phyloP scores from a whole-genome alignment of 1,284 basidiomycete species.

The Pascua sp. region DNA sequence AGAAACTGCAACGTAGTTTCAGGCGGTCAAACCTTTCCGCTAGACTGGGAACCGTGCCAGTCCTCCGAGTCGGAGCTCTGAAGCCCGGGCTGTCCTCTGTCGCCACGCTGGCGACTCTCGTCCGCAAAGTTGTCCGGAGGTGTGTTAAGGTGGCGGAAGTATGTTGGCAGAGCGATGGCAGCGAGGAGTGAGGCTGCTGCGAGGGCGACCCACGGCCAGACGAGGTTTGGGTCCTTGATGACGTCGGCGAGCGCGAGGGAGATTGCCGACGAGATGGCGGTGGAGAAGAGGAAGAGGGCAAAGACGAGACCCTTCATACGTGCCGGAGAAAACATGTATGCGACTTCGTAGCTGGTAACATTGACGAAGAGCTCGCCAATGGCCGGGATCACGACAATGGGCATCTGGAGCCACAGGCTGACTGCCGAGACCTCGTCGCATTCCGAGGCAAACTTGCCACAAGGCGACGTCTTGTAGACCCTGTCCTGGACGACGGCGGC shows the following conservation, averaged over 20 bases:
- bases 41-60: too few relatives aligned
- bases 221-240: conserved; percentile 51
- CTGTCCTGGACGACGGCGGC: conserved; percentile 51
- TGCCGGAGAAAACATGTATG: conserved; percentile 50
- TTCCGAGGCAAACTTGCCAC: conserved; percentile 34
- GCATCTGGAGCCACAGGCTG: conserved; percentile 48
- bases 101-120: neutral
- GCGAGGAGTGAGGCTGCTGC: conserved; percentile 38
- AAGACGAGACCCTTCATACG: conserved; percentile 50
- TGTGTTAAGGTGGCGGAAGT: conserved; percentile 22
- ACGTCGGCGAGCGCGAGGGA: conserved; percentile 33
- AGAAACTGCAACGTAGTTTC: too few relatives aligned
- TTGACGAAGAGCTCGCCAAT: conserved; percentile 53
- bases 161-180: conserved; percentile 17
- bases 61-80: too few relatives aligned
- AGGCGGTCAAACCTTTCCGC: too few relatives aligned
- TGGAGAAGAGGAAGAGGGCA: conserved; percentile 49
- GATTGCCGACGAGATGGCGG: conserved; percentile 51
- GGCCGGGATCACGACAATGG: conserved; percentile 51
- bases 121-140: conserved; percentile 25
- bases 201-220: conserved; percentile 49
- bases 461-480: conserved; percentile 52
- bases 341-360: conserved; percentile 53
- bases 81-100: too few relatives aligned
- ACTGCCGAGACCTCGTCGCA: conserved; percentile 3